Evolutionary conservation across 2,329 filamentous ascomycete species (phyloP), one percentile per base, ranked within the genome.

Genomic region (Alternaria panax): DNA sequence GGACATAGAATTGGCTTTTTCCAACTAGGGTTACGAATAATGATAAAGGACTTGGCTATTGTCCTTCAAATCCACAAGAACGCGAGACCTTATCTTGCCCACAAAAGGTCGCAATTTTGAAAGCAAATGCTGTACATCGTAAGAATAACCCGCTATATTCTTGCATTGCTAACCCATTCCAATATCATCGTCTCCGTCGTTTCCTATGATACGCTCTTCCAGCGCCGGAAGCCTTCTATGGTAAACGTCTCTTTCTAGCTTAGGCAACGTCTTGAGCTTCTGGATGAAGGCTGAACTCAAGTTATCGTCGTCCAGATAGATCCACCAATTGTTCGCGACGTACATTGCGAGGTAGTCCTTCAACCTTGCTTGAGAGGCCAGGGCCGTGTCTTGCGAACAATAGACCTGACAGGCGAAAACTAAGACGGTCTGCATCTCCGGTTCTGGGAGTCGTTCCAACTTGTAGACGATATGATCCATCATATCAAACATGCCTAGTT

Each of bases 391-490:
- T 0, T 54, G 12, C 0, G 62, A 54, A 4, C 55, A 45, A 18
- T 70, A 76, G 3, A 75, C 59, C 0, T 54, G 47, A 7, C 48
- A 53, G 0, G 67, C 66, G 25, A 76, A 64, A 0, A 36, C 32
- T 34, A 75, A 48, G 0, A 69, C 48, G 7, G 67, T 63, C 5
- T 28, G 54, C 11, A 63, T 34, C 3, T 59, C 59, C 11, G 54
- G 53, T 5, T 38, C 32, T 5, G 60, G 28, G 3, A 7, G 20
- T 16, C 11, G 1, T 4, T 60, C 38, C 3, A 76, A 30, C 36
- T 76, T 78, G 0, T 59, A 28, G 1, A 66, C 55, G 7, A 76
- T 65, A 20, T 67, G 63, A 0, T 74, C 68, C 3, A 75, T 55
- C 3, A 78, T 48, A 24, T 78, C 72, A 1, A 61, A 52, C 65